Base-by-base conservation (phyloP, 345 rosid species). In the Eucalyptus curtisii region DNA sequence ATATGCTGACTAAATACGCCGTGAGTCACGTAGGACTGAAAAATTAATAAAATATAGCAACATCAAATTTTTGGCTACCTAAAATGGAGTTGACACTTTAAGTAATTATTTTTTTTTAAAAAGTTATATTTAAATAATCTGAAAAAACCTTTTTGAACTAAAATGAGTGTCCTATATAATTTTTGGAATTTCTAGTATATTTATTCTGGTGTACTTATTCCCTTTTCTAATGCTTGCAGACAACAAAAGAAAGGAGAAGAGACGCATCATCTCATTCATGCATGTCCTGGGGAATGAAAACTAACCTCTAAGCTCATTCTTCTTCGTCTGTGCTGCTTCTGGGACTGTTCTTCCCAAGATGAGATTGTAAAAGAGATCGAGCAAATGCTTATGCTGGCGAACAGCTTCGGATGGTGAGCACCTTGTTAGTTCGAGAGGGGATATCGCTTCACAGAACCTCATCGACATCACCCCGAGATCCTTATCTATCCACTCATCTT, bases 1-100 rank as follows among this genome's bases (percentile, higher is more conserved):
- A 52, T 52, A 52, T 52, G 22, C 0, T 52, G 0, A 52, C 10
- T 52, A 19, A 52, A 25, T 3, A 52, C 5, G 2, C 0, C 10
- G 0, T 8, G 10, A 52, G 57, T 52, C 57, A 52, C 0, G 10
- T 52, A 19, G 4, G 57, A 52, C 5, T 1, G 0, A 52, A 52
- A 20, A 52, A 0, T 8, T 52, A 52, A 52, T 20, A 52, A 52
- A 52, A 52, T 52, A 52, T 7, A 52, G 25, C 20, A 10, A 20
- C 10, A 52, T 52, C 10, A 52, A 52, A 19, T 52, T 52, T 52
- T 52, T 52, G 1, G 57, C 24, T 0, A 52, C 9, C 57, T 52
- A 52, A 52, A 19, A 52, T 52, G 57, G 57, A 52, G 10, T 52
- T 52, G 57, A 19, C 57, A 52, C 25, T 52, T 52, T 52, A 52